Evolutionary conservation across 2,329 filamentous ascomycete genomes (phyloP), one percentile per base, ranked within the genome.

Genomic region (Stachybotrys echinatus): DNA sequence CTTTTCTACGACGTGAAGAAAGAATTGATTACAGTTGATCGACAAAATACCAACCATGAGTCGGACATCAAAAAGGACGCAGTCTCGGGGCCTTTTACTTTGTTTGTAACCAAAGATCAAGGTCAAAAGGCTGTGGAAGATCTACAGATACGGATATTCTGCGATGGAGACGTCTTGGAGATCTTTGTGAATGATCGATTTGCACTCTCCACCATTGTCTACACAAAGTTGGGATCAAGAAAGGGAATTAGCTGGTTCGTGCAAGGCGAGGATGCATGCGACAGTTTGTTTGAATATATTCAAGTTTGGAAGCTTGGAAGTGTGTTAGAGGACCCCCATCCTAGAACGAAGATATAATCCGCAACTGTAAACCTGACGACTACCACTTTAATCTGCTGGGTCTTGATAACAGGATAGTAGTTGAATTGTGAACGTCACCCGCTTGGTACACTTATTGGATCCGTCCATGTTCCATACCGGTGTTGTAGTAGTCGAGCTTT

Each of bases 1-100:
- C 61, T 77, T 6, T 64, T 56, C 43, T 75, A 74, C 60, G 54
- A 61, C 3, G 64, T 68, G 5, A 21, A 47, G 4, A 59, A 53
- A 3, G 74, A 77, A 67, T 77, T 23, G 61, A 67, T 77, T 23
- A 61, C 56, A 1, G 66, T 77, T 22, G 62, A 73, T 45, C 62
- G 71, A 31, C 59, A 65, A 10, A 50, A 58, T 0, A 71, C 69
- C 1, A 65, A 51, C 18, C 38, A 44, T 10, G 59, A 70, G 20
- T 22, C 53, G 0, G 61, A 64, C 12, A 64, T 74, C 17, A 64
- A 69, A 27, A 71, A 72, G 22, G 56, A 56, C 4, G 39, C 54
- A 1, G 63, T 69, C 42, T 54, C 56, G 37, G 73, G 71, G 0
- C 72, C 75, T 0, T 74, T 76, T 49, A 78, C 75, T 0, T 64